Evolutionary conservation across 2,329 filamentous ascomycete species (phyloP), one percentile per base, ranked within the genome.

Genomic region (Cladosporium sp.): DNA sequence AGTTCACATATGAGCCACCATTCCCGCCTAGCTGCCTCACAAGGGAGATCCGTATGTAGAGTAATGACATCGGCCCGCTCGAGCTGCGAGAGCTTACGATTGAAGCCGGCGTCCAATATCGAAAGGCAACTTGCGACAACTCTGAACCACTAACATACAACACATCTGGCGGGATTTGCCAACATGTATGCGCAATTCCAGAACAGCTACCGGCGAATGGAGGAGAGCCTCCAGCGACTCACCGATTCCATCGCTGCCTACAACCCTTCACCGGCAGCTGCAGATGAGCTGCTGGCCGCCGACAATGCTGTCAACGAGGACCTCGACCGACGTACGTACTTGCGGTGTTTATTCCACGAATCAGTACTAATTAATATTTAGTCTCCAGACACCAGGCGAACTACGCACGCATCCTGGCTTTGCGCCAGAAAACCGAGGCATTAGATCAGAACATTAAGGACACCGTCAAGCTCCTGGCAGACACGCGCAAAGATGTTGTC

Each of bases 171-270:
- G 7, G 2, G 0, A 44, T n/a, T 44, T 56, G 21, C 49, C 40
- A 69, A 50, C 3, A 83, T 83, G 81, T 77, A 80, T 63, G 72
- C 74, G 58, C 67, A 79, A 33, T 77, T 83, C 35, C 77, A 79
- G 33, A 70, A 74, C 16, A 80, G 78, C 67, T 82, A 82, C 67
- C 75, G 80, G 69, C 78, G 81, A 67, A 74, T 84, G 52, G 81
- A 84, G 65, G 74, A 76, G 62, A 80, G 80, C 5, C 81, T 96
- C 23, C 84, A 85, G 14, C 87, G 82, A 31, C 82, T 96, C 37
- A 89, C 93, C 71, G 90, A 93, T 75, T 93, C 91, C 0, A 90
- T 96, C 68, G 85, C 91, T 6, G 91, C 92, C 69, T 94, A 93
- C 79, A 92, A 93, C 72, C 91, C 92, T 0, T 91, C 89, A 7